Evolutionary conservation across 768 basidiomycete genomes (phyloP), one percentile per base, ranked within the genome.

Genomic region (Leccinum disarticulatum): DNA sequence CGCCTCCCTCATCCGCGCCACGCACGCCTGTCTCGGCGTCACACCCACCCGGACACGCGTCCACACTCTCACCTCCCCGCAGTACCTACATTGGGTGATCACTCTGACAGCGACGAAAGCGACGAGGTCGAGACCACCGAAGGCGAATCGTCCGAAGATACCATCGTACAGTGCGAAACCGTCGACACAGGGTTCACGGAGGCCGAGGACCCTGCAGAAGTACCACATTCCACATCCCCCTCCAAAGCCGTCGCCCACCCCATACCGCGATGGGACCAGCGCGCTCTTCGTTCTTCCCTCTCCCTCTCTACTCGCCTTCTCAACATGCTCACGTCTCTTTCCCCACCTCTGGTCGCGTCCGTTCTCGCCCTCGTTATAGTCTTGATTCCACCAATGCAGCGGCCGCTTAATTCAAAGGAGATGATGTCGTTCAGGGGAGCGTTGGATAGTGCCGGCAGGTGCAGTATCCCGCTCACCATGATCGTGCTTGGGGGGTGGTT

Each of bases 401-500:
- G 85, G 53, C 69, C 80, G 9, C 79, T 98, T 55, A 83, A 87
- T 27, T 66, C 68, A 15, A 73, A 78, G 4, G 83, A 87, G 63
- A 77, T 91, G 72, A 79, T 77, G 35, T 84, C 88, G 0, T 70
- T 93, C 60, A 89, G 85, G 66, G 83, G 86, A 30, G 88, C 91
- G 0, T 73, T 95, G 52, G 79, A 76, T 2, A 76, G 77, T 13
- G 86, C 88, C 1, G 91, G 93, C 1, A 84, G 81, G 60, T 93
- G 91, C 61, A 87, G 88, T 9, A 88, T 97, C 61, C 96, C 95
- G 0, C 69, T 98, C 28, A 98, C 95, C 2, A 78, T 97, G 27
- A 81, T 98, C 57, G 93, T 97, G 6, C 86, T 98, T 47, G 95
- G 95, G 10, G 94, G 91, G 14, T 98, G 95, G 78, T 96, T 96